Evolutionary conservation across 2,329 filamentous ascomycete genomes (phyloP), one percentile per base, ranked within the genome.

Genomic region (Orbilia oligospora): DNA sequence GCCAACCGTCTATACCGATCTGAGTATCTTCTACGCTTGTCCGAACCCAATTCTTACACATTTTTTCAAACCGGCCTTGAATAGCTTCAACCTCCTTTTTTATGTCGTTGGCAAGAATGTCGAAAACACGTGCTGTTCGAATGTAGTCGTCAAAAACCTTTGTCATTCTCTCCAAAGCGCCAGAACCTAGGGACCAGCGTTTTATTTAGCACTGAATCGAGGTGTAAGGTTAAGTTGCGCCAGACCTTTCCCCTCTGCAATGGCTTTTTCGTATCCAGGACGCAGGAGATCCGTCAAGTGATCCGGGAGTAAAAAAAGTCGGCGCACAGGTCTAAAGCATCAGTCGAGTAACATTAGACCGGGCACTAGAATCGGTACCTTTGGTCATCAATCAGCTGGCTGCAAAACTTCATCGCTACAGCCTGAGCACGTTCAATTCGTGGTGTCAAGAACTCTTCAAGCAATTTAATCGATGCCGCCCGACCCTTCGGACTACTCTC

Each of bases 201-300:
- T 20, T 20, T 14, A n/a, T 58, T 30, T 12, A 41, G 16, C 12
- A 41, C 12, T 14, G 1, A 41, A 41, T 18, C 10, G 5, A 49
- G 20, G 20, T 6, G 4, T 16, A 9, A 20, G 18, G 4, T 22
- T 6, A 30, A 5, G 24, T 1, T 41, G 30, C 63, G n/a, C n/a
- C n/a, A 27, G 0, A 66, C 63, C 63, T 53, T 53, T 53, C 9
- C n/a, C n/a, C n/a, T 66, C 63, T n/a, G 51, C 16, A 16, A 27
- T 5, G 24, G 63, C 63, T 9, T 24, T 14, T 9, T 66, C 27
- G 14, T 66, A 66, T 1, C 46, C 30, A 2, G 46, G 44, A 8
- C 46, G 46, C 14, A 66, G 27, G 1, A 66, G 46, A 1, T 44
- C 36, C 1, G 9, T 27, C 20, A 61, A 24, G 6, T 12, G 36